These are phyloP conservation scores for Aspergillus bertholletiae DNA, from an alignment of 495 filamentous ascomycete species.

Conservation along the genomic window DNA sequence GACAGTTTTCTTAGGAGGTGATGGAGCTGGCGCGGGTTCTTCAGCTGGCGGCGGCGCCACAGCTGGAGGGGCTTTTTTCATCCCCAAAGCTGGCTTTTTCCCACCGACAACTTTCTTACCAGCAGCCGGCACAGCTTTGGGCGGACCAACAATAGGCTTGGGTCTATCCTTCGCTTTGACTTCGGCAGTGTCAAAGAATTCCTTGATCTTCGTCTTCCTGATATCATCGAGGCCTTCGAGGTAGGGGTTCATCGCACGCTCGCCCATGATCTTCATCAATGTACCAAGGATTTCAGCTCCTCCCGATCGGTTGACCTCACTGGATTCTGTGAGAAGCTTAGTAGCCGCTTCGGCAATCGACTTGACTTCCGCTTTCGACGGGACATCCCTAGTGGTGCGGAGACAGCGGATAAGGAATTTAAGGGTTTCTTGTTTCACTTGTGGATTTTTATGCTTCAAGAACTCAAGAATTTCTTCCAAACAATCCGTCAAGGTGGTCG, in stretches of 20 bases:
- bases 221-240: constrained; percentile 96
- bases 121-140: constrained; percentile 46
- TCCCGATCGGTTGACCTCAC: constrained; percentile 76
- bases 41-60: constrained; percentile 57
- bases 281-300: constrained; percentile 92
- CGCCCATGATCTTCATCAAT: constrained; percentile 97
- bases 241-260: constrained; percentile 92
- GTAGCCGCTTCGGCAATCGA: constrained; percentile 81
- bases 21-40: constrained; percentile 44
- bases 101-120: constrained; percentile 41
- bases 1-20: constrained; percentile 53
- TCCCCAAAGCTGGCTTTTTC: constrained; percentile 51
- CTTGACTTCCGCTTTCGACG: constrained; percentile 76
- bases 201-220: constrained; percentile 92
- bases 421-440: constrained; percentile 91
- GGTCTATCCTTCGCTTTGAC: constrained; percentile 98
- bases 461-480: constrained; percentile 85
- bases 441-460: constrained; percentile 91
- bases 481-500: constrained; percentile 77
- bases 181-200: constrained; percentile 86
- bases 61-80: constrained; percentile 54
- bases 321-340: constrained; percentile 85
- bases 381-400: constrained; percentile 76
- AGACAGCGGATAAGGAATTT: constrained; percentile 88
- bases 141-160: constrained; percentile 71